Evolutionary conservation across 2,329 filamentous ascomycete species (phyloP).

Genomic region (Phialophora verrucosa): DNA sequence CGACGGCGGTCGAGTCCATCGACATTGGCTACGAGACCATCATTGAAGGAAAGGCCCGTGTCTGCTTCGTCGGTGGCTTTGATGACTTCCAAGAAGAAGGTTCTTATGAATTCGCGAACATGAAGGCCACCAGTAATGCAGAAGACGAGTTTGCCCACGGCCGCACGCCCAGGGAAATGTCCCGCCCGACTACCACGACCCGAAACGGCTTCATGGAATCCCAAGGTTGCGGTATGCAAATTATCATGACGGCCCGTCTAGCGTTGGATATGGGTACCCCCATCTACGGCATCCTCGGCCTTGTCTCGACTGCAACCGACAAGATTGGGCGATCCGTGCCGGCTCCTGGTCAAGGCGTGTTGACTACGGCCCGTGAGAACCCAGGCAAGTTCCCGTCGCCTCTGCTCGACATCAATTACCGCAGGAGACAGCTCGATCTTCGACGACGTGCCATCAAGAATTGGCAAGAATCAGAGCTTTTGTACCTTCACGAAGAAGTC

Average conservation of each 20-base stretch:
- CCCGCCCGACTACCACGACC: slow-evolving; percentile 93
- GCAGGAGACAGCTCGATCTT: slow-evolving; percentile 89
- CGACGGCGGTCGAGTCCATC: slow-evolving; percentile 94
- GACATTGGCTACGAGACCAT: slow-evolving; percentile 99
- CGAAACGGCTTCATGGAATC: slow-evolving; percentile 99
- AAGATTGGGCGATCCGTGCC: slow-evolving; percentile 98
- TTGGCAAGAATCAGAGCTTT: slow-evolving; percentile 93
- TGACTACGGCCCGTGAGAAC: slow-evolving; percentile 92
- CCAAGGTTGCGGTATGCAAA: slow-evolving; percentile 95
- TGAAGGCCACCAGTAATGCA: slow-evolving; percentile 98
- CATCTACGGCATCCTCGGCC: slow-evolving; percentile 90
- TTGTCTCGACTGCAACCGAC: slow-evolving; percentile 95
- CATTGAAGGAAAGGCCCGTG: slow-evolving; percentile 93
- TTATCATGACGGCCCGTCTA: slow-evolving; percentile 97
- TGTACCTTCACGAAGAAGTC: slow-evolving; percentile 91
- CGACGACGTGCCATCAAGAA: slow-evolving; percentile 93
- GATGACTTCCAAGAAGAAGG: slow-evolving; percentile 99
- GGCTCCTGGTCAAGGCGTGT: slow-evolving; percentile 92
- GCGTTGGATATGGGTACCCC: slow-evolving; percentile 98
- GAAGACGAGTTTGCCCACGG: slow-evolving; percentile 96
- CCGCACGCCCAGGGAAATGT: slow-evolving; percentile 96
- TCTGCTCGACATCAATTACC: slow-evolving; percentile 96
- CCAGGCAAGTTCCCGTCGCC: slow-evolving; percentile 92
- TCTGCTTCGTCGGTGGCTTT: slow-evolving; percentile 98
- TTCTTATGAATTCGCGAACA: slow-evolving; percentile 99